Base-by-base conservation (phyloP, 2,329 filamentous ascomycete genomes). In the Hyphodiscus sp. region DNA sequence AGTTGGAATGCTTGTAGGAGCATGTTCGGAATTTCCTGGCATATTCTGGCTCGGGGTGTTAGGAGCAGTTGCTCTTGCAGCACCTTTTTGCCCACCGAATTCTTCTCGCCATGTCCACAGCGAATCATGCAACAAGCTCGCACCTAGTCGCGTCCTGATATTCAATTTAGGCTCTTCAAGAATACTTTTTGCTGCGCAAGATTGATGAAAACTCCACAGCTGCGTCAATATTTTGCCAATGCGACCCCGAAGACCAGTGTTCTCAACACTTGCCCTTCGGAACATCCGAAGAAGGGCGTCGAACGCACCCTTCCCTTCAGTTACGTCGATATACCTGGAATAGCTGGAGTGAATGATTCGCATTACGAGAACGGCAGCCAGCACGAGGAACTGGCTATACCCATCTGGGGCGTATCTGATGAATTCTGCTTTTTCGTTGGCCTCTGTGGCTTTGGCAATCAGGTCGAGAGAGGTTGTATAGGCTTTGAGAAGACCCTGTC, bases 311-410 rank as follows among this genome's bases (percentile, higher is more conserved):
- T 48, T 38, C 2, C 51, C 51, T 43, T 43, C 45, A 1, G 23
- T 15, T 13, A 29, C 18, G 23, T 52, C 30, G 23, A 52, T 38
- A 15, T 42, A 52, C 18, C 29, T 20, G 9, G 51, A 20, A 23
- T 52, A 52, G 15, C n/a, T 44, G 16, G 45, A 52, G 23, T 48
- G 20, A 18, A 52, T 30, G 33, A 52, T 52, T 20, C 48, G 48
- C 45, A 52, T 48, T 13, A 52, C 15, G 11, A 52, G 20, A 18
- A 49, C 47, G 15, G 33, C 51, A 15, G 45, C 38, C 20, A 48
- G 43, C 5, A 41, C 26, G 16, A 52, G 18, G 16, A 44, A 20
- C 8, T 49, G 38, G 20, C n/a, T 20, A 26, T 41, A 44, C 3
- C 19, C 46, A 15, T 49, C 26, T 7, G 51, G 51, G 1, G 46